These are phyloP conservation scores for Saturnispora diversa DNA, from an alignment of 805 yeast species.

Conservation along the genomic window DNA sequence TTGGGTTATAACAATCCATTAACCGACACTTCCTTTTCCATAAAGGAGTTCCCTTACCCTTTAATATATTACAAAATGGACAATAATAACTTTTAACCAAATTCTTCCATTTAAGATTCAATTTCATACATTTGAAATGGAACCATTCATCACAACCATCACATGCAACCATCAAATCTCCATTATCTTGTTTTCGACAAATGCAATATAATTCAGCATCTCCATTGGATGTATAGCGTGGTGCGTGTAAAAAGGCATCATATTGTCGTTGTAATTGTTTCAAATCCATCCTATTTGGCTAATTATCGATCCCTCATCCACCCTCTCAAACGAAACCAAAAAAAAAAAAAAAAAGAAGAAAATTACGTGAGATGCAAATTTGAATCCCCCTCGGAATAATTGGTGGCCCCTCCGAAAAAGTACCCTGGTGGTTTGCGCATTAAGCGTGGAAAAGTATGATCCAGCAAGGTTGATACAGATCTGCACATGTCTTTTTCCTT, in stretches of 20 bases:
- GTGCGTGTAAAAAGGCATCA: conserved; percentile 25
- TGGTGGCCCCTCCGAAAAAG: neutral
- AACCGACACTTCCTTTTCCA: conserved; percentile 78
- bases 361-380: too few species aligned
- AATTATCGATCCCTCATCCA: too few species aligned
- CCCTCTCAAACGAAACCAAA: too few species aligned
- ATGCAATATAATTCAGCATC: conserved; percentile 62
- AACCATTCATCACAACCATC: conserved; percentile 96
- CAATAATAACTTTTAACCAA: conserved; percentile 64
- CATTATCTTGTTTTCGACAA: conserved; percentile 72
- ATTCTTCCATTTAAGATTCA: conserved; percentile 42
- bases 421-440: neutral
- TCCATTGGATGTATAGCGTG: conserved; percentile 39
- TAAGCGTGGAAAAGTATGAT: neutral
- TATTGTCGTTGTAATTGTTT: conserved; percentile 24
- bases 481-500: too few species aligned
- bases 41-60: conserved; percentile 41
- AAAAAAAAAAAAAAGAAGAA: too few species aligned
- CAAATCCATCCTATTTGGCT: conserved; percentile 2
- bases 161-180: conserved; percentile 85
- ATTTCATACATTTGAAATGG: conserved; percentile 70
- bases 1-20: conserved; percentile 47
- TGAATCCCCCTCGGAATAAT: neutral
- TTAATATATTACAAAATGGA: conserved; percentile 52
- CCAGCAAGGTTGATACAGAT: conserved; percentile 7